phyloP scores from a whole-genome alignment of 352 stramenopile genomes.

The Globisporangium okanoganense region DNA sequence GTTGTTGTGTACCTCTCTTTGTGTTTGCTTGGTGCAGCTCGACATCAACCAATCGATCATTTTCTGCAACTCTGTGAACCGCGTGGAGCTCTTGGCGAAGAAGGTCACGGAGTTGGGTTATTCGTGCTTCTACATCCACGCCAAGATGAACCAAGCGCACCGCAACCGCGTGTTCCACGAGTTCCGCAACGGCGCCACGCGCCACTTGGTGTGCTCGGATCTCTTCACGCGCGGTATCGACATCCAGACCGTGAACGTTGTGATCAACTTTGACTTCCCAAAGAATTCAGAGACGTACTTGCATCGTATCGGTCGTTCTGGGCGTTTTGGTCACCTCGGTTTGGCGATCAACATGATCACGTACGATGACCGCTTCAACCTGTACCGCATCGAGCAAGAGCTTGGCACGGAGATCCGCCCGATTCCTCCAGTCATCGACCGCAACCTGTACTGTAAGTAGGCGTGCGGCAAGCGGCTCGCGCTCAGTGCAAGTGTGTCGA shows the following conservation, averaged over 20 bases:
- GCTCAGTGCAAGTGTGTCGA: neutral
- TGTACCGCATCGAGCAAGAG: slow-evolving; percentile 99
- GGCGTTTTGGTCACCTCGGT: slow-evolving; percentile 98
- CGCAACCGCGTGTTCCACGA: slow-evolving; percentile 99
- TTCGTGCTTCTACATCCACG: slow-evolving; percentile 99
- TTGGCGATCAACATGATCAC: slow-evolving; percentile 99
- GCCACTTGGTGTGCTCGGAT: slow-evolving; percentile 98
- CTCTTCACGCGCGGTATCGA: slow-evolving; percentile 99
- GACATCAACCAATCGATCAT: slow-evolving; percentile 99
- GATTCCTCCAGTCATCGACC: slow-evolving; percentile 98
- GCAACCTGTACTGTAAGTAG: slow-evolving; percentile 97
- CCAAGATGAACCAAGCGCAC: slow-evolving; percentile 99
- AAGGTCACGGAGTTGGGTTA: slow-evolving; percentile 99
- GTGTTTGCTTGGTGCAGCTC: slow-evolving; percentile 47
- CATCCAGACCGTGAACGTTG: slow-evolving; percentile 99
- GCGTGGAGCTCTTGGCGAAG: slow-evolving; percentile 98
- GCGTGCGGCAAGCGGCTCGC: neutral
- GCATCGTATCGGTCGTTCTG: slow-evolving; percentile 98
- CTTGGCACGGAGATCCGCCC: slow-evolving; percentile 99
- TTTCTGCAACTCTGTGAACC: slow-evolving; percentile 99
- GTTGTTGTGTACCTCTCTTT: neutral
- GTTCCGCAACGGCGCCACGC: slow-evolving; percentile 97
- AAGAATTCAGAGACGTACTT: slow-evolving; percentile 99
- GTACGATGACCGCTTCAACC: slow-evolving; percentile 97
- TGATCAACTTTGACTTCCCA: slow-evolving; percentile 99